phyloP scores from a whole-genome alignment of 2,329 filamentous ascomycete species.

The Fusarium sp. region DNA sequence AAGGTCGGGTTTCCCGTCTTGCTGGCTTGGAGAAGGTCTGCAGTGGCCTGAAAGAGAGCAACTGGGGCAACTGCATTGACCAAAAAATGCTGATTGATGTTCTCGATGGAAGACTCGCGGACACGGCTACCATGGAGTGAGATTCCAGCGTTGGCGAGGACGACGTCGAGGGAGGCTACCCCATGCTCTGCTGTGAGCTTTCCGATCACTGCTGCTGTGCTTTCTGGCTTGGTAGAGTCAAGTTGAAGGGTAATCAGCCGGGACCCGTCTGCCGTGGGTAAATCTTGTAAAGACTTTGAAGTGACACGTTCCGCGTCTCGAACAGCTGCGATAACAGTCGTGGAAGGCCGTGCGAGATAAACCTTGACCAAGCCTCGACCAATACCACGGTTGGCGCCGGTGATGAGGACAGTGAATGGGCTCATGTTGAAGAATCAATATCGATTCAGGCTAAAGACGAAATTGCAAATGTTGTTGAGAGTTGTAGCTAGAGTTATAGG shows the following conservation, averaged over 20 bases:
- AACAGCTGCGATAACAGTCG: slow-evolving; percentile 8
- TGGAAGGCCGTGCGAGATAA: neutral
- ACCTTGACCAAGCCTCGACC: neutral
- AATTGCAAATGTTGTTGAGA: neutral
- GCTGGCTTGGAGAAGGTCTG: slow-evolving; percentile 10
- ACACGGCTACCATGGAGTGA: neutral
- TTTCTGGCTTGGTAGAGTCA: neutral
- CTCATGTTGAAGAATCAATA: neutral
- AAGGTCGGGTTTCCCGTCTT: slow-evolving; percentile 10
- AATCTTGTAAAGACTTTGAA: neutral
- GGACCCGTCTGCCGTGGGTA: slow-evolving; percentile 7
- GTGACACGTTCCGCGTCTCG: neutral
- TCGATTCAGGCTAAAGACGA: neutral
- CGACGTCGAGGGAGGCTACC: slow-evolving; percentile 2
- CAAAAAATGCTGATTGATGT: slow-evolving; percentile 10
- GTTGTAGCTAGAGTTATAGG: neutral
- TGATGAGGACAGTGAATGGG: neutral
- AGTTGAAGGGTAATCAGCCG: slow-evolving; percentile 15
- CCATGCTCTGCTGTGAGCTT: neutral
- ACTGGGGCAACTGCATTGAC: slow-evolving; percentile 13
- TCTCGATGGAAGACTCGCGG: neutral
- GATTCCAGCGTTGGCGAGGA: neutral
- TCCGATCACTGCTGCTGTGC: neutral
- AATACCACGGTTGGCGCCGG: slow-evolving; percentile 4
- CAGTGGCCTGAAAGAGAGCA: slow-evolving; percentile 14